A percentile compares a stretch with the other conserved stretches of the same genome.
phyloP scores from a whole-genome alignment of 139 green algal genomes.

The Mesotaenium endlicherianum region DNA sequence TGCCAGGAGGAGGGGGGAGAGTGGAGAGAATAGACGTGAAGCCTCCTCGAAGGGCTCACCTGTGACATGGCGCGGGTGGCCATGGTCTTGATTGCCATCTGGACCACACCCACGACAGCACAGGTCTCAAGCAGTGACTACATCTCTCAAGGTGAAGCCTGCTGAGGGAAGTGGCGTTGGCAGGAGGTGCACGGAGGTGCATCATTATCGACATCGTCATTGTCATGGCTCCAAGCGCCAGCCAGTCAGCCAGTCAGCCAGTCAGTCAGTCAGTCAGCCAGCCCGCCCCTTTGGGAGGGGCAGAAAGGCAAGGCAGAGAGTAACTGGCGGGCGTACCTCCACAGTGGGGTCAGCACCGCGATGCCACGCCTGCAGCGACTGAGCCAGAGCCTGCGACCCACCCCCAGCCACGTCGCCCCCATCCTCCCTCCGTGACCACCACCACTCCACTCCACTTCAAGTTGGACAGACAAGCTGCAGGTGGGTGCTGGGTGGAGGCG shows the following conservation, averaged over 20 bases:
- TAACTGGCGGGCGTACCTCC: neutral
- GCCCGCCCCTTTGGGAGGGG: neutral
- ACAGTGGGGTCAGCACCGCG: neutral
- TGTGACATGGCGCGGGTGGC: conserved; percentile 72
- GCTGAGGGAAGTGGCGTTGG: too few species aligned
- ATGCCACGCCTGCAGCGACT: neutral
- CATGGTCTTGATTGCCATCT: conserved; percentile 48
- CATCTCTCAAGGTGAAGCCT: too few species aligned
- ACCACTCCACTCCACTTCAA: neutral
- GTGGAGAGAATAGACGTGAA: neutral
- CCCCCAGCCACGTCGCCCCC: neutral
- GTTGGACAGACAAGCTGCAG: neutral
- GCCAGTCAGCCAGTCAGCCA: neutral
- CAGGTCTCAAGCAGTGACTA: neutral
- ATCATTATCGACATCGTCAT: too few species aligned
- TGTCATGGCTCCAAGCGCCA: too few species aligned
- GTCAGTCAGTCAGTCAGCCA: neutral
- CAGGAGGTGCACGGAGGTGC: too few species aligned
- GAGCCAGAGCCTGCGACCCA: neutral
- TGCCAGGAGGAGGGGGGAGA: neutral
- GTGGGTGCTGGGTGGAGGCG: neutral
- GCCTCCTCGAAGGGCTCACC: neutral
- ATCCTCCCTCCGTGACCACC: neutral
- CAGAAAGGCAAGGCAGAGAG: neutral
- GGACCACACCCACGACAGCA: neutral